A percentile compares a stretch with the other conserved stretches of the same genome.
Evolutionary conservation across 169 alveolate species (phyloP).

Genomic region (Plasmodium ovale): DNA sequence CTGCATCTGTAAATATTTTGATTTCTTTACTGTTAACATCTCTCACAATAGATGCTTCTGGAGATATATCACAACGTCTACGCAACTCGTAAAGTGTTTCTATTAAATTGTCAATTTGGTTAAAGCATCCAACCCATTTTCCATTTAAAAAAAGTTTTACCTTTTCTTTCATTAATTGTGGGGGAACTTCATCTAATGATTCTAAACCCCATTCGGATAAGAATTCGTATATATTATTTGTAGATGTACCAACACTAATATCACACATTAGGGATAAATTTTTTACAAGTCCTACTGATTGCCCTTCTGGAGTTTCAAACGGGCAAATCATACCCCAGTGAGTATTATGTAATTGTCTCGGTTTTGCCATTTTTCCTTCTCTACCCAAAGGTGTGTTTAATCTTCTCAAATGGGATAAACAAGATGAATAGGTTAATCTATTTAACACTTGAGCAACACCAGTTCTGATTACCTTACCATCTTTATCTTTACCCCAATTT

Average conservation of each 20-base stretch:
- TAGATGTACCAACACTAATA: slow-evolving; percentile 96
- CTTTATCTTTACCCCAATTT: slow-evolving; percentile 99
- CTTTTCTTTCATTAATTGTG: slow-evolving; percentile 91
- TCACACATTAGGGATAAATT: slow-evolving; percentile 98
- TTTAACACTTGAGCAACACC: slow-evolving; percentile 98
- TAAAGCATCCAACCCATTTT: slow-evolving; percentile 96
- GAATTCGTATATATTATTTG: slow-evolving; percentile 89
- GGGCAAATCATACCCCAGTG: slow-evolving; percentile 99
- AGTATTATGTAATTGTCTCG: slow-evolving; percentile 99
- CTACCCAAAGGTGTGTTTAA: slow-evolving; percentile 99
- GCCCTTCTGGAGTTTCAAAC: slow-evolving; percentile 99
- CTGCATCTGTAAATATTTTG: slow-evolving; percentile 98
- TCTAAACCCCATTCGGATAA: slow-evolving; percentile 94
- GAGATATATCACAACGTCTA: slow-evolving; percentile 93
- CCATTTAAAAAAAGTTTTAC: slow-evolving; percentile 97
- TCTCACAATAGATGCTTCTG: slow-evolving; percentile 96
- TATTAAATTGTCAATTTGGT: slow-evolving; percentile 93
- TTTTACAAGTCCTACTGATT: slow-evolving; percentile 99
- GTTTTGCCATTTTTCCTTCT: slow-evolving; percentile 99
- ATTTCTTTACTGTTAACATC: slow-evolving; percentile 94
- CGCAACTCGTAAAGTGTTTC: slow-evolving; percentile 90
- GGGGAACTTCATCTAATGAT: slow-evolving; percentile 90
- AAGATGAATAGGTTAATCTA: slow-evolving; percentile 98
- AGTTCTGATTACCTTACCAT: slow-evolving; percentile 97
- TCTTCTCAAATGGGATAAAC: slow-evolving; percentile 98